Base-by-base conservation (phyloP, 768 basidiomycete species). In the Multifurca ochricompacta region DNA sequence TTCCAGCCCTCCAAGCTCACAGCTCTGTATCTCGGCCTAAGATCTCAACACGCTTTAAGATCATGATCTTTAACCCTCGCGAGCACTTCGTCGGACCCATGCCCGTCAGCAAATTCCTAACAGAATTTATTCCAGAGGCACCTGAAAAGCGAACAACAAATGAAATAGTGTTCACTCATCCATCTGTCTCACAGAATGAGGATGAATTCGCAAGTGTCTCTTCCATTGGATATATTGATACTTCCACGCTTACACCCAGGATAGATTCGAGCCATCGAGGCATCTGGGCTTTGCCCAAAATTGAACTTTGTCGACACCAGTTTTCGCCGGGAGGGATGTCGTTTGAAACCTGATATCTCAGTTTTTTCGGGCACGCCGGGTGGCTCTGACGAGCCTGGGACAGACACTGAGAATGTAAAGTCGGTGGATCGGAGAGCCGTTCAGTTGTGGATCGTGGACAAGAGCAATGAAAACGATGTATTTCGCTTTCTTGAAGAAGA, bases 391-490 rank as follows among this genome's bases (percentile, higher is more conserved):
- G 25, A 44, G n/a, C 43, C 2, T 16, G 9, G 14, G n/a, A 27
- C 28, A 27, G 43, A 10, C 28, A 44, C 9, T 44, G 43, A 44
- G 35, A 16, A 25, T 14, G 14, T 16, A 13, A 16, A 3, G 35
- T 25, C 4, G 35, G 21, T 34, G 11, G 44, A 31, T 13, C 46
- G 40, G 40, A 23, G 40, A 41, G 3, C 6, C 44, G 44, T 34
- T 47, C 43, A 41, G 14, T 5, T 41, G 10, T 41, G 52, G 52
- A 53, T 37, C 52, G 43, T 19, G 35, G 25, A 41, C n/a, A 41
- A 41, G 19, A 8, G 21, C 35, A 30, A 34, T 4, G n/a, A 31
- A 11, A 23, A 18, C 2, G 44, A 46, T n/a, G n/a, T n/a, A n/a
- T n/a, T n/a, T n/a, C n/a, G n/a, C n/a, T n/a, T n/a, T n/a, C n/a